Percentiles rank a stretch among this genome's conserved stretches.
Evolutionary conservation across 352 stramenopile species (phyloP).

Genomic region (Phytopythium aichiense): DNA sequence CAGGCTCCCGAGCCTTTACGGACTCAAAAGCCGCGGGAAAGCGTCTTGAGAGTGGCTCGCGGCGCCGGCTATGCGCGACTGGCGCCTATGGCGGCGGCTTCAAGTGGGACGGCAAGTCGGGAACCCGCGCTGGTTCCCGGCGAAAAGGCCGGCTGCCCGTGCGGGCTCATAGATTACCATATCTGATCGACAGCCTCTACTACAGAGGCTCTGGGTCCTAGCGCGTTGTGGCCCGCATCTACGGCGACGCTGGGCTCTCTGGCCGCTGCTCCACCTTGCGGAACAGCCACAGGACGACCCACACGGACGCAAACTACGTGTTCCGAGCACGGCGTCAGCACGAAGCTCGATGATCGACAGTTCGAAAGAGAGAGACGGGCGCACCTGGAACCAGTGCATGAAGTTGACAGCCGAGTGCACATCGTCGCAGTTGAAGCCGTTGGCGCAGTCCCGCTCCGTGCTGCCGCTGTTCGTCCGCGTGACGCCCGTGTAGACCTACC

Average conservation of each 20-base stretch:
- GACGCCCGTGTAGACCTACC: background rate
- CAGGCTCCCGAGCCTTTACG: background rate
- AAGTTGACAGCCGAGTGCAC: slow-evolving; percentile 27
- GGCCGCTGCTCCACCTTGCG: slow-evolving; percentile 16
- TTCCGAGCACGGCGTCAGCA: background rate
- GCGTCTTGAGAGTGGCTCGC: background rate
- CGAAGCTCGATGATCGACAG: background rate
- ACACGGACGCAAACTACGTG: slow-evolving; percentile 15
- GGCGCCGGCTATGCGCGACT: background rate
- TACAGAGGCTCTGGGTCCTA: too few species aligned
- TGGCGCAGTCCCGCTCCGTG: slow-evolving; percentile 51
- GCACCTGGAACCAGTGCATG: slow-evolving; percentile 34
- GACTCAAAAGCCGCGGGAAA: background rate
- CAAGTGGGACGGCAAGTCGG: background rate
- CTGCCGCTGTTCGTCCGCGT: background rate
- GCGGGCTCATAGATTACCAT: background rate
- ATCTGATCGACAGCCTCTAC: too few species aligned
- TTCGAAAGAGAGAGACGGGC: background rate
- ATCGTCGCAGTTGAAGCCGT: slow-evolving; percentile 43
- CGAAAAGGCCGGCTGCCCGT: background rate
- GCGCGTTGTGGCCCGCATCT: background rate
- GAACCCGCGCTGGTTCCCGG: background rate
- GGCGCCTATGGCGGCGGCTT: background rate
- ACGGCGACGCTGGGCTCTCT: background rate
- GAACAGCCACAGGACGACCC: slow-evolving; percentile 30